Conservation (phyloP, 768 basidiomycete genomes). For the Termitomyces titanicus region DNA sequence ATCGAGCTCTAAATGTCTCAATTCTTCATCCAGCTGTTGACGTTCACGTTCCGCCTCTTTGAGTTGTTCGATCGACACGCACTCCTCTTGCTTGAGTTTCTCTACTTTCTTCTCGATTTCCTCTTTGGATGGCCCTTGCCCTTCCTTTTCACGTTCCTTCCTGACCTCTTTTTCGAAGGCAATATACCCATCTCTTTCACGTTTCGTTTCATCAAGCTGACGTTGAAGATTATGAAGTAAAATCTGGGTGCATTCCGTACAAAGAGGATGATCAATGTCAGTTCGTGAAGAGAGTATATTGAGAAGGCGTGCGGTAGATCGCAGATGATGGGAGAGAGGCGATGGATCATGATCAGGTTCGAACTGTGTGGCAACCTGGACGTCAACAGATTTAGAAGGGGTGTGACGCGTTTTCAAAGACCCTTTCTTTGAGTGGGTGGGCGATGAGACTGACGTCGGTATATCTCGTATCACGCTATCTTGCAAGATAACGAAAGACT, state of each 20-base stretch:
- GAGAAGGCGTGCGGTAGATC: constrained; percentile 71
- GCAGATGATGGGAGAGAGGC: constrained; percentile 73
- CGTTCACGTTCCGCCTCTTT: constrained; percentile 75
- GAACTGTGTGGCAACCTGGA: constrained; percentile 28
- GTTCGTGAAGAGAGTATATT: constrained; percentile 73
- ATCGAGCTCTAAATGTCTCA: constrained; percentile 67
- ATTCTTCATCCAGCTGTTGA: constrained; percentile 69
- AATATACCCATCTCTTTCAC: constrained; percentile 89
- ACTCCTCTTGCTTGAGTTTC: constrained; percentile 66
- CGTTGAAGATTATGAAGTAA: constrained; percentile 71
- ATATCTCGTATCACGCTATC: constrained; percentile 76
- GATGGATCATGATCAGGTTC: constrained; percentile 61
- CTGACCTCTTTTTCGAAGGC: constrained; percentile 87
- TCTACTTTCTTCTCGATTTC: constrained; percentile 74
- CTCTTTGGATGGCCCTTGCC: constrained; percentile 54
- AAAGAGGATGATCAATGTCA: constrained; percentile 90
- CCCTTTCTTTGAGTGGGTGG: constrained; percentile 41
- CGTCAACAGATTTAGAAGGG: constrained; percentile 23
- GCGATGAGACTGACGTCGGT: constrained; percentile 48
- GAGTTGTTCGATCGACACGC: constrained; percentile 67
- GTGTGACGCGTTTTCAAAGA: constrained; percentile 31
- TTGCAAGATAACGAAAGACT: constrained; percentile 89
- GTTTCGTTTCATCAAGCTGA: constrained; percentile 86
- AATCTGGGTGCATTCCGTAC: constrained; percentile 89
- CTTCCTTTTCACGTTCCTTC: constrained; percentile 75